A percentile compares a stretch with the other conserved stretches of the same genome.
phyloP scores from a whole-genome alignment of 768 basidiomycete genomes.

The Phallus indusiatus region DNA sequence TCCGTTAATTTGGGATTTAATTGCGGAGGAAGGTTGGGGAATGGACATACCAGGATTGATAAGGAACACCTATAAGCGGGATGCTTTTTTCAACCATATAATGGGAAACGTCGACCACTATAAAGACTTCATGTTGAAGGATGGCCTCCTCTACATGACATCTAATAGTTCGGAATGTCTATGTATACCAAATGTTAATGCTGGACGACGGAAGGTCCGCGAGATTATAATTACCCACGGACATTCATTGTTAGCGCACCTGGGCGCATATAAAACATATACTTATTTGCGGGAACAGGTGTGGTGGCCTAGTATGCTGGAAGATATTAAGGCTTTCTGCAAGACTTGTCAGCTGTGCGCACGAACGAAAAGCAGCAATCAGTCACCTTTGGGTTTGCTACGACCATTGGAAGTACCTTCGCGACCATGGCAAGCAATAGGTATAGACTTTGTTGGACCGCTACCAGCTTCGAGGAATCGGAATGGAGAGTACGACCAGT shows the following conservation, averaged over 20 bases:
- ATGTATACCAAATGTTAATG: conserved; percentile 9
- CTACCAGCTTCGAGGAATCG: conserved; percentile 17
- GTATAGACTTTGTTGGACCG: conserved; percentile 20
- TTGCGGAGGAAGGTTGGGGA: no score
- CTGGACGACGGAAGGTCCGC: not conserved
- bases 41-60: not conserved
- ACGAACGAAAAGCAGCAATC: conserved; percentile 14
- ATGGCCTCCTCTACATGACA: conserved; percentile 9
- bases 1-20: no score
- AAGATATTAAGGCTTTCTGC: conserved; percentile 21
- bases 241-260: conserved; percentile 30
- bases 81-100: conserved; percentile 21
- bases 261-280: conserved; percentile 26
- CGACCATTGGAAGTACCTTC: conserved; percentile 17
- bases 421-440: conserved; percentile 19
- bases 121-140: conserved; percentile 6
- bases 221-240: conserved; percentile 13
- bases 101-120: not conserved
- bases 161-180: not conserved
- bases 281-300: conserved; percentile 17
- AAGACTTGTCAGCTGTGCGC: conserved; percentile 17
- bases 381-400: conserved; percentile 18
- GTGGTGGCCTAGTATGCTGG: conserved; percentile 15
- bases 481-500: conserved; percentile 16
- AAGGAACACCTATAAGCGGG: conserved; percentile 11